A percentile compares a stretch with the other conserved stretches of the same genome.
Evolutionary conservation across 768 basidiomycete species (phyloP).

Genomic region (Kwoniella pini): DNA sequence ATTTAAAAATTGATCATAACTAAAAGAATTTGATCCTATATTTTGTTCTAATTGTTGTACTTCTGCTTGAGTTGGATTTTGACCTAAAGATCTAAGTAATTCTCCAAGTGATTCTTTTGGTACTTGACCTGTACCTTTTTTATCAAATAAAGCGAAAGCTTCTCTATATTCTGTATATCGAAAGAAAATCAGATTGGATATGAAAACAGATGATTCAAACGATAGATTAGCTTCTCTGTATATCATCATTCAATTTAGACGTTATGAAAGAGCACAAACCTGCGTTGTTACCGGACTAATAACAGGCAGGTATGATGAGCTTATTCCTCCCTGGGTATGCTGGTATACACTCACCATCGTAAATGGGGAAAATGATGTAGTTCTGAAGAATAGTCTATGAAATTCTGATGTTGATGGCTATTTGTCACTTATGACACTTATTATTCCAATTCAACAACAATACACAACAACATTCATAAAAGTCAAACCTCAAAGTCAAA

Average conservation of each 20-base stretch:
- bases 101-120: conserved; percentile 87
- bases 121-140: conserved; percentile 87
- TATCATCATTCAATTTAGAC: neutral
- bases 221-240: neutral
- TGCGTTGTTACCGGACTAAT: conserved; percentile 45
- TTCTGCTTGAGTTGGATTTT: conserved; percentile 99
- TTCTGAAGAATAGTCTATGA: no score
- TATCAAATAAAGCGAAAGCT: conserved; percentile 97
- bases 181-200: neutral
- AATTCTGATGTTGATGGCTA: neutral
- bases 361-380: no score
- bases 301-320: neutral
- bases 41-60: conserved; percentile 74
- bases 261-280: conserved; percentile 30
- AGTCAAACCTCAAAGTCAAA: conserved; percentile 11
- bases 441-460: neutral
- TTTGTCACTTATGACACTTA: neutral
- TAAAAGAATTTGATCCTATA: conserved; percentile 73
- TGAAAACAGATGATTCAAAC: neutral
- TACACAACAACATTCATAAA: neutral
- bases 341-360: neutral
- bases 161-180: conserved; percentile 78
- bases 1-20: conserved; percentile 73
- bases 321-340: neutral
- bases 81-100: conserved; percentile 86